Evolutionary conservation across 2,329 filamentous ascomycete genomes (phyloP).

Genomic region (Fusarium heterosporum): DNA sequence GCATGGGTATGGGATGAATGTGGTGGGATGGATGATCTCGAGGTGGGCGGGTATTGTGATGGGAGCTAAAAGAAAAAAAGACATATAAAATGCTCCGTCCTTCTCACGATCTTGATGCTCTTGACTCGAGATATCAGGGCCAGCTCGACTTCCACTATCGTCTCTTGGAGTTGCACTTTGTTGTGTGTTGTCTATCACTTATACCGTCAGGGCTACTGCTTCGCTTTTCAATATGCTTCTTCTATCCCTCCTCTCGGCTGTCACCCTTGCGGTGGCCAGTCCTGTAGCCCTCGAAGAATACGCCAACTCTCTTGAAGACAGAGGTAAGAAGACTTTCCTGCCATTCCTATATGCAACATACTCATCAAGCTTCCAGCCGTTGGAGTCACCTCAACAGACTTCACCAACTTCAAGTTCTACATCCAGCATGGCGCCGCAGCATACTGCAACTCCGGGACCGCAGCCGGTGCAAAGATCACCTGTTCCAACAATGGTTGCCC

Average conservation of each 20-base stretch:
- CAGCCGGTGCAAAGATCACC: conserved; percentile 54
- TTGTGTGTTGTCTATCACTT: not conserved
- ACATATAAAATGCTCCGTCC: conserved; percentile 25
- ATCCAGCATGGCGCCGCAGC: conserved; percentile 64
- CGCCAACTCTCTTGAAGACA: conserved; percentile 45
- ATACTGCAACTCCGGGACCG: conserved; percentile 63
- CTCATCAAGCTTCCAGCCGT: conserved; percentile 14
- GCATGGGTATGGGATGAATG: not conserved
- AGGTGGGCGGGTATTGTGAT: conserved; percentile 27
- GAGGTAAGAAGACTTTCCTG: conserved; percentile 48
- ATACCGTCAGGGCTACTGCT: not conserved
- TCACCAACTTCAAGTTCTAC: conserved; percentile 60
- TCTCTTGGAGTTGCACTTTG: conserved; percentile 14
- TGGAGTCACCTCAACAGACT: conserved; percentile 39
- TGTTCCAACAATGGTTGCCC: conserved; percentile 61
- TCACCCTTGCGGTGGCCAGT: conserved; percentile 44
- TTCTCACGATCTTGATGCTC: conserved; percentile 18
- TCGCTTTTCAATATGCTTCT: conserved; percentile 40
- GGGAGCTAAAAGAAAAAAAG: conserved; percentile 4
- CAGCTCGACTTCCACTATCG: conserved; percentile 2
- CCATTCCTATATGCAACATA: not conserved
- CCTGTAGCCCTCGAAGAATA: conserved; percentile 47
- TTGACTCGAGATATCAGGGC: conserved; percentile 24
- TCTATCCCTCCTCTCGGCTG: conserved; percentile 44
- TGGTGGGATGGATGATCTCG: conserved; percentile 3